These are phyloP conservation scores for Yamadazyma atlantica DNA, from an alignment of 1,139 yeast genomes.

Conservation along the genomic window DNA sequence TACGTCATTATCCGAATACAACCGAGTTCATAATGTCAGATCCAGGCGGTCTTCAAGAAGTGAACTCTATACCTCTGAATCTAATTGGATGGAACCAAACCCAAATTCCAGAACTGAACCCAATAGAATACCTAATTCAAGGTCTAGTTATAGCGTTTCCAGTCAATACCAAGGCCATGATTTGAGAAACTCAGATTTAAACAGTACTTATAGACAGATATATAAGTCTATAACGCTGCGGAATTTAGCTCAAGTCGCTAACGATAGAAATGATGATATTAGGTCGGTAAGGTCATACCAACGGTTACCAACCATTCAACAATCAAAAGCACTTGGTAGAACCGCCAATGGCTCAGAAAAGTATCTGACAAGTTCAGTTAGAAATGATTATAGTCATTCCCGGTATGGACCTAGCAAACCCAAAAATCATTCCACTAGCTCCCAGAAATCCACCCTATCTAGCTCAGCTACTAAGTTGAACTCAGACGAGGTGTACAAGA, in stretches of 20 bases:
- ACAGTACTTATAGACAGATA: conserved; percentile 32
- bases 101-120: conserved; percentile 5
- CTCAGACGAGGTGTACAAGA: conserved; percentile 24
- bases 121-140: conserved; percentile 19
- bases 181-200: conserved; percentile 21
- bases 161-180: conserved; percentile 15
- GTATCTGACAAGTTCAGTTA: conserved; percentile 3
- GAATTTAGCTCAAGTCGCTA: conserved; percentile 21
- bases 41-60: conserved; percentile 39
- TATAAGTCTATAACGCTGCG: conserved; percentile 40
- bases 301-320: conserved; percentile 21
- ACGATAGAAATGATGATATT: conserved; percentile 15
- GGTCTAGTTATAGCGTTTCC: conserved; percentile 30
- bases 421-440: conserved; percentile 7
- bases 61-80: conserved; percentile 40
- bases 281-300: conserved; percentile 16
- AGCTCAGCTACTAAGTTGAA: conserved; percentile 14
- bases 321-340: conserved; percentile 9
- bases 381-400: conserved; percentile 6
- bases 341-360: too few species aligned
- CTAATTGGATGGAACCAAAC: conserved; percentile 48
- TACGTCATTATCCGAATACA: conserved; percentile 39
- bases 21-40: conserved; percentile 23
- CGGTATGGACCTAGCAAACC: conserved; percentile 8
- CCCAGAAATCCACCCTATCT: not conserved